Evolutionary conservation across 768 basidiomycete species (phyloP), one percentile per base, ranked within the genome.

Genomic region (Lactarius evosmus): DNA sequence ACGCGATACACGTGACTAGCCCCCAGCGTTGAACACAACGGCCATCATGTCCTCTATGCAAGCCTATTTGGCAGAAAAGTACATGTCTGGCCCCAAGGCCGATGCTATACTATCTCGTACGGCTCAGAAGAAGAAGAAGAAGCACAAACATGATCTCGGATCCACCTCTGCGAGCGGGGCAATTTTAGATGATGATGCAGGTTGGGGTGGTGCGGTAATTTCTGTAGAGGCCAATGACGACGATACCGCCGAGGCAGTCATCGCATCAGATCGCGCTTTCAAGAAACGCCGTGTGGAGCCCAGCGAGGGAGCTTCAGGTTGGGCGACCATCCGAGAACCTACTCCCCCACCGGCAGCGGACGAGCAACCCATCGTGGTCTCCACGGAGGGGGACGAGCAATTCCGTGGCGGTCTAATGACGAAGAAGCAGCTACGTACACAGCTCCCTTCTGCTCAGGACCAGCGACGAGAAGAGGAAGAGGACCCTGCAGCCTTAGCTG

Each of bases 21-120:
- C 11, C 12, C 44, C 5, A 4, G 12, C 46, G 9, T 25, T 19
- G 9, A 44, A 44, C 44, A 25, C 22, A 25, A 49, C 33, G 34
- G 32, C 51, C 41, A 50, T 52, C 54, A 63, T 60, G 57, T 58
- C 63, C 56, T 70, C 67, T 44, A 82, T 95, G 78, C 88, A 93
- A 73, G 80, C 91, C 27, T 95, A 95, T 73, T 82, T 95, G 19
- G 93, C 93, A 0, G 83, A 88, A 67, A 93, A 91, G 66, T 98
- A 98, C 78, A 96, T 98, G 95, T 87, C 94, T 6, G 96, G 96
- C 1, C 86, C 93, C 0, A 98, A 98, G 71, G 94, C 95, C 2
- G 96, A 98, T 69, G 95, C 93, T 7, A 98, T 98, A 66, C 80
- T 98, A 8, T 80, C 94, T 4, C 84, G 85, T 51, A 74, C 82